These are phyloP conservation scores for Magnolia changhungtana DNA, from an alignment of 164 flowering plant species.

Conservation along the genomic window DNA sequence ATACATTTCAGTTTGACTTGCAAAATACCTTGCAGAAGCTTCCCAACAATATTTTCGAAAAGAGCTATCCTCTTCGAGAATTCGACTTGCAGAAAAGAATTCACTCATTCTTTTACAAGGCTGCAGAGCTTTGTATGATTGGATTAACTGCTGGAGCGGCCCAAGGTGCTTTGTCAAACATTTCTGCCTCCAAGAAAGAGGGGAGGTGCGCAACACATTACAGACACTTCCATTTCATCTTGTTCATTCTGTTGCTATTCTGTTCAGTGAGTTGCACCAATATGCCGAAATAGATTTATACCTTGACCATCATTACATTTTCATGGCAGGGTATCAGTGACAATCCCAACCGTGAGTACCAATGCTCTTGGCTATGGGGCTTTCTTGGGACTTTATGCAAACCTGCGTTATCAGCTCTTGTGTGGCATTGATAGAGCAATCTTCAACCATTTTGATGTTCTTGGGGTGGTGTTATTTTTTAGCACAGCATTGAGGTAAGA, in stretches of 20 bases:
- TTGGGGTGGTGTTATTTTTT: slow-evolving; percentile 68
- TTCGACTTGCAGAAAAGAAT: slow-evolving; percentile 84
- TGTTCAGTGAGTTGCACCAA: neutral
- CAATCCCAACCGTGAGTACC: slow-evolving; percentile 65
- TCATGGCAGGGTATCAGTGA: slow-evolving; percentile 66
- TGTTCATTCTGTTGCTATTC: neutral
- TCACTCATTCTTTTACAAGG: slow-evolving; percentile 77
- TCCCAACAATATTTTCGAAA: slow-evolving; percentile 95
- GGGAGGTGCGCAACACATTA: slow-evolving; percentile 47
- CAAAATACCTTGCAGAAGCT: slow-evolving; percentile 96
- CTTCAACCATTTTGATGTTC: slow-evolving; percentile 75
- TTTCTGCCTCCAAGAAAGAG: slow-evolving; percentile 60
- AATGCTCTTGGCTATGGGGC: slow-evolving; percentile 92
- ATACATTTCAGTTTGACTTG: slow-evolving; percentile 81
- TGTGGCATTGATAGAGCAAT: slow-evolving; percentile 76
- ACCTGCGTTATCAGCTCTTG: slow-evolving; percentile 72
- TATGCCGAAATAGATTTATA: neutral
- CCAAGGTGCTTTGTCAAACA: slow-evolving; percentile 70
- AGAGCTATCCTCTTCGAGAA: slow-evolving; percentile 78
- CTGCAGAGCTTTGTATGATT: slow-evolving; percentile 80
- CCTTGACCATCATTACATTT: neutral
- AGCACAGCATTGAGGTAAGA: slow-evolving; percentile 78
- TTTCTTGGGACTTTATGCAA: slow-evolving; percentile 86
- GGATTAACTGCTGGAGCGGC: slow-evolving; percentile 81
- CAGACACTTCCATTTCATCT: neutral